A percentile compares a stretch with the other conserved stretches of the same genome.
Evolutionary conservation across 805 yeast genomes (phyloP).

Genomic region (Metschnikowia gelsemii): DNA sequence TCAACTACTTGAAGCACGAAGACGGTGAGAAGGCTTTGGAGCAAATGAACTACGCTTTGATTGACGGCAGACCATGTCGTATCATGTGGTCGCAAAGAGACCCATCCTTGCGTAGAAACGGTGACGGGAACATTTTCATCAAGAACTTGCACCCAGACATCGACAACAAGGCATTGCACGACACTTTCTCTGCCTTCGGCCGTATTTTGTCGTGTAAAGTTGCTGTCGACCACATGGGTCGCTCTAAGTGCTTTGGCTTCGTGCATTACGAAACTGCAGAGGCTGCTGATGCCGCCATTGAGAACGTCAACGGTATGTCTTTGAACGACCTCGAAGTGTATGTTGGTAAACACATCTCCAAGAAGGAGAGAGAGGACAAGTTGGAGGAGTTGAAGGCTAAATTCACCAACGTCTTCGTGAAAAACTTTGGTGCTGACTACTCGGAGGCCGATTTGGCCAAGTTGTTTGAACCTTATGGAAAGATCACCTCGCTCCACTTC

Average conservation of each 20-base stretch:
- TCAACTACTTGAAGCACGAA: slow-evolving; percentile 83
- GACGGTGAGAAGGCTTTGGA: slow-evolving; percentile 95
- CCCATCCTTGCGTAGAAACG: slow-evolving; percentile 90
- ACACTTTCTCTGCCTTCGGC: slow-evolving; percentile 96
- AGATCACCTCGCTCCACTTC: slow-evolving; percentile 77
- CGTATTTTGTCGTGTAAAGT: slow-evolving; percentile 94
- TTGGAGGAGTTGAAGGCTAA: slow-evolving; percentile 85
- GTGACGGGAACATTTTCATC: slow-evolving; percentile 95
- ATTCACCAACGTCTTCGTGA: slow-evolving; percentile 94
- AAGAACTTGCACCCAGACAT: slow-evolving; percentile 98
- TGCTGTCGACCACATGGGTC: slow-evolving; percentile 89
- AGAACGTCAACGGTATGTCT: slow-evolving; percentile 97
- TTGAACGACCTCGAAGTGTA: slow-evolving; percentile 93
- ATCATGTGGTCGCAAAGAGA: slow-evolving; percentile 99
- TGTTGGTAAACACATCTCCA: slow-evolving; percentile 92
- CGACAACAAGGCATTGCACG: slow-evolving; percentile 98
- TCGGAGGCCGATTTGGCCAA: slow-evolving; percentile 68
- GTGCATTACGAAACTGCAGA: slow-evolving; percentile 94
- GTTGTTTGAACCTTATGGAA: slow-evolving; percentile 72
- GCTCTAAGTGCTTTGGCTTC: slow-evolving; percentile 94
- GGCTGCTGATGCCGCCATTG: slow-evolving; percentile 92
- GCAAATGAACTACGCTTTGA: slow-evolving; percentile 88
- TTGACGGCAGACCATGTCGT: slow-evolving; percentile 96
- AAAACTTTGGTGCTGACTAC: slow-evolving; percentile 77
- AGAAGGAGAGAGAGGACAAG: slow-evolving; percentile 91